A percentile compares a stretch with the other conserved stretches of the same genome.
Conservation (phyloP, 192 early-diverging fungal species). For the Backusella australiensis region DNA sequence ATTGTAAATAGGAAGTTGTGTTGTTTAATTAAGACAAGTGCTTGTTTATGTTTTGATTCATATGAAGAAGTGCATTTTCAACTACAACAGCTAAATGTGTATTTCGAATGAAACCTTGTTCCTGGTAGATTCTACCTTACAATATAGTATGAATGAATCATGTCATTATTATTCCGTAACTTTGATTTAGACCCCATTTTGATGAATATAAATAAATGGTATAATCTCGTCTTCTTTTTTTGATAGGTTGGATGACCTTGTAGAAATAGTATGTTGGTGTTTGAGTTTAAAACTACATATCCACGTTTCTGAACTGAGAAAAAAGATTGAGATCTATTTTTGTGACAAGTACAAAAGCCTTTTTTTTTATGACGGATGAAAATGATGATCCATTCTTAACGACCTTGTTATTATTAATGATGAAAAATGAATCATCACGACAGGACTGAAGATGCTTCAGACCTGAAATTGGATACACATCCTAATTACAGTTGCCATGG, state of each 20-base stretch:
- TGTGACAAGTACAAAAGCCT: background rate
- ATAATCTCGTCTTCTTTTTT: background rate
- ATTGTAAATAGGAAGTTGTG: background rate
- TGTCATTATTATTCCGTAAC: background rate
- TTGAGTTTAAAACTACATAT: background rate
- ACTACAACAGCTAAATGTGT: background rate
- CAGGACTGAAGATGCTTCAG: too few relatives aligned
- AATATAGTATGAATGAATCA: background rate
- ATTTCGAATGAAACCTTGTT: background rate
- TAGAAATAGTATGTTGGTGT: background rate
- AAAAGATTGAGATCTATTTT: background rate
- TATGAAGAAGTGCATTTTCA: background rate
- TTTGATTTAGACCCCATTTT: background rate
- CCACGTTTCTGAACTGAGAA: conserved; percentile 4
- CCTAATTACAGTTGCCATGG: too few relatives aligned
- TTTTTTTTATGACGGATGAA: background rate
- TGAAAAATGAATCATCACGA: background rate
- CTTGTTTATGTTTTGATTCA: background rate
- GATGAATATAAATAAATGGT: background rate
- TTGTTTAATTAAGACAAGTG: background rate
- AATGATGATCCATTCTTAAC: background rate
- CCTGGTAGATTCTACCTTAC: background rate
- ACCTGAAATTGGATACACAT: too few relatives aligned
- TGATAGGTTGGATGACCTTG: background rate
- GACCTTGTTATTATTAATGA: background rate